phyloP scores from a whole-genome alignment of 2,329 filamentous ascomycete genomes.

The Monosporascus sp. region DNA sequence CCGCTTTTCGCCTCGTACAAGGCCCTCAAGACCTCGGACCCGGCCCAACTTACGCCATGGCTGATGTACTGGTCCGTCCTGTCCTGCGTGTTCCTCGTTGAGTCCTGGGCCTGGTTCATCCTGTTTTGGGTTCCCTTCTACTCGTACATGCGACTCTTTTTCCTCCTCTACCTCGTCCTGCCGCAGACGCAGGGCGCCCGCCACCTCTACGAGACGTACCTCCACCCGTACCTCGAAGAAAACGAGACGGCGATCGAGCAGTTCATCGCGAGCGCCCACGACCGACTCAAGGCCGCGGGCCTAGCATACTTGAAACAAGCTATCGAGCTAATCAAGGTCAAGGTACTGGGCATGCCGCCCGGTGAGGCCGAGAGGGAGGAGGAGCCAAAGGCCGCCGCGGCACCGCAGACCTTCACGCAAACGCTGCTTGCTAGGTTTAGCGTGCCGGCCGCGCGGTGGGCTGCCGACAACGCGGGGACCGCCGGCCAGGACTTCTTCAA shows the following conservation, averaged over 20 bases:
- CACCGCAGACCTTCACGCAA: conserved; percentile 65
- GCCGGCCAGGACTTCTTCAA: conserved; percentile 66
- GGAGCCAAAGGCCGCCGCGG: conserved; percentile 36
- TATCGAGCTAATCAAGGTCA: conserved; percentile 68
- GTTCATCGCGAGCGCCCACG: conserved; percentile 78
- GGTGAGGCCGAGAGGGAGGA: conserved; percentile 32
- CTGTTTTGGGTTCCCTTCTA: conserved; percentile 92
- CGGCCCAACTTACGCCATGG: conserved; percentile 89
- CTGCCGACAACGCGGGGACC: conserved; percentile 37
- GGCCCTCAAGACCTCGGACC: conserved; percentile 87
- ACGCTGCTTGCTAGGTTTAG: conserved; percentile 80
- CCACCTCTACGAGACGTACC: conserved; percentile 74
- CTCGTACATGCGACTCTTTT: conserved; percentile 78
- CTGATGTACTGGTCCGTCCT: conserved; percentile 99
- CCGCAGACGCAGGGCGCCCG: conserved; percentile 94
- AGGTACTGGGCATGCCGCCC: conserved; percentile 72
- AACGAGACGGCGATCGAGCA: conserved; percentile 89
- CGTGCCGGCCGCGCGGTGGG: conserved; percentile 64
- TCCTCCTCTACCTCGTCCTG: conserved; percentile 92
- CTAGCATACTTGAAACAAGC: conserved; percentile 68
- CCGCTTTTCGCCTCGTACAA: conserved; percentile 98
- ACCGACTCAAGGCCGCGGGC: conserved; percentile 70
- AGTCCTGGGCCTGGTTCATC: conserved; percentile 85
- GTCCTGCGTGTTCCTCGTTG: conserved; percentile 71
- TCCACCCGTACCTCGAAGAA: conserved; percentile 81